Evolutionary conservation across 345 rosid species (phyloP).

Genomic region (Acer saccharum): DNA sequence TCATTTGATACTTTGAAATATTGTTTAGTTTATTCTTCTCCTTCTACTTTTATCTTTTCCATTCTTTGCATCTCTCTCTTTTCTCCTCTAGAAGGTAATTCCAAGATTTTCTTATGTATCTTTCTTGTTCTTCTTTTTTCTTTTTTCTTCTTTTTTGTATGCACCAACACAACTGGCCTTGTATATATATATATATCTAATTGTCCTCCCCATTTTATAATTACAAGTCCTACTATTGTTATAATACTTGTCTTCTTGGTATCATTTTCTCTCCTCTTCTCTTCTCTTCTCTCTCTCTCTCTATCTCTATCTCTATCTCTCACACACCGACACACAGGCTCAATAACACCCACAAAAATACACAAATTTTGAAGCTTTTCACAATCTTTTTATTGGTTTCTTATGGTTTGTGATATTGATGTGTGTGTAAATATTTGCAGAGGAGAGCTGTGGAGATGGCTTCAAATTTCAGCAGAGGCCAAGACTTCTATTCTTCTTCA

Average conservation of each 20-base stretch:
- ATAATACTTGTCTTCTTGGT: not conserved
- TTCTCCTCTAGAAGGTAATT: slow-evolving; percentile 44
- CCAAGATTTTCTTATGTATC: slow-evolving; percentile 14
- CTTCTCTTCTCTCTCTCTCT: not conserved
- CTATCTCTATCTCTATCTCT: no score
- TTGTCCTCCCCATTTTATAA: not conserved
- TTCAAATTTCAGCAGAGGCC: slow-evolving; percentile 53
- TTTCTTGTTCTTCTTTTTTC: not conserved
- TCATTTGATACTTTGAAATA: not conserved
- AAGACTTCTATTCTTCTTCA: slow-evolving; percentile 39
- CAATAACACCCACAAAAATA: not conserved
- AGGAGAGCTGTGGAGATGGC: slow-evolving; percentile 42
- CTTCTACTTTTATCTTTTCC: slow-evolving; percentile 18
- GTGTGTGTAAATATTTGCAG: not conserved
- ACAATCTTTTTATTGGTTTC: no score
- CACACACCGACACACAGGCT: not conserved
- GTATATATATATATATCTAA: slow-evolving; percentile 1
- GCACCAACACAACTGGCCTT: not conserved
- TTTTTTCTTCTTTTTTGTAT: not conserved
- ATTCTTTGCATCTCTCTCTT: slow-evolving; percentile 27
- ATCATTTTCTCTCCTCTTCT: not conserved
- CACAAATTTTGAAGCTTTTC: not conserved
- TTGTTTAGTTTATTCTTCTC: slow-evolving; percentile 16
- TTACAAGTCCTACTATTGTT: not conserved
- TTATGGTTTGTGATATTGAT: not conserved